phyloP scores from a whole-genome alignment of 331 rosid genomes.

The Rhamnella rubrinervis region DNA sequence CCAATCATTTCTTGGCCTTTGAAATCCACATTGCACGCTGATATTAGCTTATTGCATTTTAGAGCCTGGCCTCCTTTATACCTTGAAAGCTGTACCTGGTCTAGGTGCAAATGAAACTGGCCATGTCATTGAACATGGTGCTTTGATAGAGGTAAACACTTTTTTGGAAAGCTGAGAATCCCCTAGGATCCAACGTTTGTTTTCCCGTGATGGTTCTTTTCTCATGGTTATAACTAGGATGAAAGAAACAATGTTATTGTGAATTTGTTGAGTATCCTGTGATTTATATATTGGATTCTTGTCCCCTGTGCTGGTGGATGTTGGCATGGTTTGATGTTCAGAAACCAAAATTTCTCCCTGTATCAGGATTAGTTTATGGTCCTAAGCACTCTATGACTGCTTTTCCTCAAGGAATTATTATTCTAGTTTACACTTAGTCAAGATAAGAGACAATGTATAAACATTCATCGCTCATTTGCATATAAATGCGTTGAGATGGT shows the following conservation, averaged over 20 bases:
- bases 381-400: neutral
- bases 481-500: neutral
- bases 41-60: neutral
- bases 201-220: neutral
- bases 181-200: neutral
- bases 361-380: neutral
- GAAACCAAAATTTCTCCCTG: neutral
- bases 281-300: neutral
- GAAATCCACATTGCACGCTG: neutral
- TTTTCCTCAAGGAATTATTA: neutral
- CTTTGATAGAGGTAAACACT: constrained; percentile 3
- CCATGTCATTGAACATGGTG: neutral
- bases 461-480: neutral
- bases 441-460: neutral
- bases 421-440: neutral
- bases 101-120: neutral
- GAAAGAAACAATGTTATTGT: neutral
- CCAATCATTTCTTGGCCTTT: neutral
- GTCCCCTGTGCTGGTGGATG: neutral
- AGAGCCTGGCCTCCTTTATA: neutral
- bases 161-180: neutral
- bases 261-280: neutral
- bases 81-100: neutral
- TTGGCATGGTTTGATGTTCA: neutral
- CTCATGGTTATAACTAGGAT: neutral